phyloP scores from a whole-genome alignment of 441 rosid genomes.

The Pelargonium fulgidum region DNA sequence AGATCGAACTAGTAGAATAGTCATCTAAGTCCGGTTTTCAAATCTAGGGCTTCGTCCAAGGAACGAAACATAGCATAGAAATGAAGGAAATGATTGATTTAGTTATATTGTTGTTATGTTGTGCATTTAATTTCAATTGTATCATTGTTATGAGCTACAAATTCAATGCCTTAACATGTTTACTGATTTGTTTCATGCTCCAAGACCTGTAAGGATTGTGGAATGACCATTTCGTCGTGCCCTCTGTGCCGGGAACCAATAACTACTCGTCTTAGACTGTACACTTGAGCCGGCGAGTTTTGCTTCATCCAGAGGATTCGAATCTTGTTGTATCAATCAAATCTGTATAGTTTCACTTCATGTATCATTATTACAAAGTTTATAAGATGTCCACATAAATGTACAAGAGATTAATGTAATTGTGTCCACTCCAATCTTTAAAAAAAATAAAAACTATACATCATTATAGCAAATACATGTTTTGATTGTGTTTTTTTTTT shows the following conservation, averaged over 20 bases:
- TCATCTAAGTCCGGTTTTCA: too few species aligned
- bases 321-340: neutral
- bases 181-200: constrained; percentile 11
- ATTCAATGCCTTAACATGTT: neutral
- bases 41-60: too few species aligned
- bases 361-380: neutral
- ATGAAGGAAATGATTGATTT: neutral
- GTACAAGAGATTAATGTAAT: too few species aligned
- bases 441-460: too few species aligned
- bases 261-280: constrained; percentile 62
- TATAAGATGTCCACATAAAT: too few species aligned
- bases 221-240: constrained; percentile 41
- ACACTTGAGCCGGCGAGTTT: constrained; percentile 30
- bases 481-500: too few species aligned
- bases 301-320: neutral
- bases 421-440: too few species aligned
- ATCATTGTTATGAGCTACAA: neutral
- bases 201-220: constrained; percentile 92
- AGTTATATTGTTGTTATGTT: too few species aligned
- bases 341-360: neutral
- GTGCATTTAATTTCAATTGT: neutral
- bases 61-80: neutral
- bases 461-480: too few species aligned
- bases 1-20: too few species aligned
- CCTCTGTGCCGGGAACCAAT: constrained; percentile 71